Evolutionary conservation across 2,329 filamentous ascomycete genomes (phyloP), one percentile per base, ranked within the genome.

Genomic region (Aspergillus ochraceoroseus): DNA sequence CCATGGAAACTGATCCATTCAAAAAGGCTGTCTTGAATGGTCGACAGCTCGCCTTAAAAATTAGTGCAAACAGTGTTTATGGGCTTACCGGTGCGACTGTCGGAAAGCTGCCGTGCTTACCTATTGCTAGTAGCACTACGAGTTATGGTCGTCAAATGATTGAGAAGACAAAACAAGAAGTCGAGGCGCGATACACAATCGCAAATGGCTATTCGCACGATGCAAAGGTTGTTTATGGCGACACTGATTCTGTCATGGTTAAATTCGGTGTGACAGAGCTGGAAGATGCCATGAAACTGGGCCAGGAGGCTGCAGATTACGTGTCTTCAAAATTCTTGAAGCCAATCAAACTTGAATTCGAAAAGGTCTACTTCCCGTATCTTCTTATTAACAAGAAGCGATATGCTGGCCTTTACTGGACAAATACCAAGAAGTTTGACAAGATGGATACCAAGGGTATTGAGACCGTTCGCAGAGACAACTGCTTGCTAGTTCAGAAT

Each of bases 371-470:
- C 68, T 98, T 85, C 63, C 92, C 92, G 1, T 98, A 98, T 62
- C 75, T 98, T 22, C 76, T 98, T 36, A 98, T 98, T 80, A 98
- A 98, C 80, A 98, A 98, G 74, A 98, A 98, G 73, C 85, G 92
- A 49, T 98, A 98, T 58, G 92, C 92, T 6, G 92, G 92, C n/a
- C 69, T 98, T 20, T 96, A 87, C 70, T 98, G 89, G 89, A 98
- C 92, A 4, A 92, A 85, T 52, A 80, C 90, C 0, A 79, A 90
- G 28, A 95, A 95, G 66, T 92, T 85, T 64, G 94, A 98, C 76
- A 98, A 96, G 74, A 98, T 98, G 94, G 92, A 98, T 66, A 96
- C 87, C 45, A 98, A 98, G 65, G 92, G 92, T 74, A 96, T 98
- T 52, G 92, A 98, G 68, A 98, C 92, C 3, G 94, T 98, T 32